Evolutionary conservation across 2,329 filamentous ascomycete genomes (phyloP).

Genomic region (Uncinocarpus reesii): DNA sequence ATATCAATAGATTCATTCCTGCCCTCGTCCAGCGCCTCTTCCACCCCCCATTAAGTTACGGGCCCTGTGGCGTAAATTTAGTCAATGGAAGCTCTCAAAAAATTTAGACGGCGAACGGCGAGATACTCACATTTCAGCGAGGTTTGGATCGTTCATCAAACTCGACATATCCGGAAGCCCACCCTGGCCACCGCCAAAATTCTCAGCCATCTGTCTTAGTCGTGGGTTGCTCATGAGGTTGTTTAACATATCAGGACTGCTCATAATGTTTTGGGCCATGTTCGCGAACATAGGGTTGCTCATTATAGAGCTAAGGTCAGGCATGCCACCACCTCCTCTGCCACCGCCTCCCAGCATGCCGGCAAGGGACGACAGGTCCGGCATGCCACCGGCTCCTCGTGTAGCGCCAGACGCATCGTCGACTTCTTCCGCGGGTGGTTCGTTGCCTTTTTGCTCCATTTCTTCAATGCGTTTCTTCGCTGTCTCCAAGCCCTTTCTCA

Average conservation of each 20-base stretch:
- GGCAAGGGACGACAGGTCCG: conserved; percentile 59
- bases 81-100: conserved; percentile 4
- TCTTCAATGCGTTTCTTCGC: conserved; percentile 80
- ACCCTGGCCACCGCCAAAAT: conserved; percentile 52
- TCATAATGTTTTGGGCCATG: conserved; percentile 97
- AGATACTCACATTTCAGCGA: conserved; percentile 81
- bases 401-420: conserved; percentile 41
- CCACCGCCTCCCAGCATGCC: conserved; percentile 61
- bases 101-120: not conserved
- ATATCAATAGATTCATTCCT: not conserved
- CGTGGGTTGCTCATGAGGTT: conserved; percentile 92
- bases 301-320: conserved; percentile 79
- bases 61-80: conserved; percentile 40
- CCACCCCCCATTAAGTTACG: conserved; percentile 54
- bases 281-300: conserved; percentile 95
- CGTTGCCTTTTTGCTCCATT: conserved; percentile 49
- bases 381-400: conserved; percentile 47
- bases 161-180: conserved; percentile 80
- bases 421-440: conserved; percentile 42
- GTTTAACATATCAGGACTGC: conserved; percentile 82
- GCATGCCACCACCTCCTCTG: conserved; percentile 63
- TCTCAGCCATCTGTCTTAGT: conserved; percentile 74
- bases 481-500: conserved; percentile 95
- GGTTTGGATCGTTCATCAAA: conserved; percentile 83
- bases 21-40: conserved; percentile 18